phyloP scores from a whole-genome alignment of 352 stramenopile genomes.

The Globisporangium apiculatum region DNA sequence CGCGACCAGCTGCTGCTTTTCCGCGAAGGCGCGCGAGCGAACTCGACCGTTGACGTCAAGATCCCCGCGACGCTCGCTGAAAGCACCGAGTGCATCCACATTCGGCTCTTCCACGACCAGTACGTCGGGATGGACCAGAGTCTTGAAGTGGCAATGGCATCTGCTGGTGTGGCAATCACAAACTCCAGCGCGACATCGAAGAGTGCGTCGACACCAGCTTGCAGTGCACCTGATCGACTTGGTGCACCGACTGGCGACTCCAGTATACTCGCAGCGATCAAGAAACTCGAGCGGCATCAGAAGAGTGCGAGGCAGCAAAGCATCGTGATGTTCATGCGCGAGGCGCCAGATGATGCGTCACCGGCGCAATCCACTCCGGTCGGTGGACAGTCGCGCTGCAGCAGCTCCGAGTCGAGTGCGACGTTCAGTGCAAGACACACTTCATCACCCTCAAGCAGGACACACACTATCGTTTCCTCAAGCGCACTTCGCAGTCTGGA shows the following conservation, averaged over 20 bases:
- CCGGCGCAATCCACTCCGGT: too few species aligned
- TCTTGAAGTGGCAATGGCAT: slow-evolving; percentile 4
- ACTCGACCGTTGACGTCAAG: neutral
- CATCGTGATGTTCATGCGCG: slow-evolving; percentile 26
- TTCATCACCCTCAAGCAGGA: too few species aligned
- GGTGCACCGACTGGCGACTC: slow-evolving; percentile 12
- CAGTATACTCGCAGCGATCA: slow-evolving; percentile 38
- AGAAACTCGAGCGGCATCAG: slow-evolving; percentile 38
- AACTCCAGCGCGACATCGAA: neutral
- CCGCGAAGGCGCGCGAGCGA: slow-evolving; percentile 9
- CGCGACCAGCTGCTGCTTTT: slow-evolving; percentile 14
- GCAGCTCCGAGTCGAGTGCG: neutral
- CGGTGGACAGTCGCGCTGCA: neutral
- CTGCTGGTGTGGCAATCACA: too few species aligned
- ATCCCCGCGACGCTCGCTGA: slow-evolving; percentile 3
- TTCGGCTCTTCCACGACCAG: slow-evolving; percentile 20
- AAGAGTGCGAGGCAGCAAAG: slow-evolving; percentile 37
- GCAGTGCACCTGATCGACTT: neutral
- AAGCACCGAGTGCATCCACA: slow-evolving; percentile 7
- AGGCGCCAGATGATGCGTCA: neutral
- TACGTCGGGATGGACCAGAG: slow-evolving; percentile 18
- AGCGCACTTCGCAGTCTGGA: neutral
- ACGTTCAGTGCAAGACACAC: neutral
- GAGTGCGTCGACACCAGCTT: neutral
- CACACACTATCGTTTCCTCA: neutral